Percentiles rank a stretch among this genome's conserved stretches.
These are phyloP conservation scores for Saussurea involucrata DNA, from an alignment of 129 eudicot species.

Conservation along the genomic window DNA sequence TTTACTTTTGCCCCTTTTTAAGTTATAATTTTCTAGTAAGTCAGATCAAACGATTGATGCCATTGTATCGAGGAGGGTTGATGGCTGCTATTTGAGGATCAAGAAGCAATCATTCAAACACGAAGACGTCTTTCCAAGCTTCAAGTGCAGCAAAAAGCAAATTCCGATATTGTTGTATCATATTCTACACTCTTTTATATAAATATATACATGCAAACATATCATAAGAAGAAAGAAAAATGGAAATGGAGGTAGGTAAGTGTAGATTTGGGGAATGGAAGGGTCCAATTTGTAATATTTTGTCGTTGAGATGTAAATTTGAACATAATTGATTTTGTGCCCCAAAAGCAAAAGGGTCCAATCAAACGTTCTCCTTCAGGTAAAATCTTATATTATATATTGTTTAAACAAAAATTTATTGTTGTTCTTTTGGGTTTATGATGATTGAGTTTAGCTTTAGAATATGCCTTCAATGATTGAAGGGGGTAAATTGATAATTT, in stretches of 20 bases:
- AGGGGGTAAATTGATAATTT: conserved; percentile 19
- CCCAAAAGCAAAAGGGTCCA: conserved; percentile 39
- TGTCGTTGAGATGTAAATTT: conserved; percentile 30
- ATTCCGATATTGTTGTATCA: conserved; percentile 32
- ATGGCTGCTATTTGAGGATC: neutral
- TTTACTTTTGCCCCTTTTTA: conserved; percentile 16
- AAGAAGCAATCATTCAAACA: neutral
- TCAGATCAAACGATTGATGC: neutral
- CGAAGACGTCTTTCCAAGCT: neutral
- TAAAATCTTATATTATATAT: neutral
- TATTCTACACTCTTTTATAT: conserved; percentile 26
- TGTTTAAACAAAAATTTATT: neutral
- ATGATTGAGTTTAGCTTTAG: conserved; percentile 26
- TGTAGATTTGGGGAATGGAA: conserved; percentile 30
- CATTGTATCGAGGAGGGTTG: neutral
- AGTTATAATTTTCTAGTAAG: conserved; percentile 17
- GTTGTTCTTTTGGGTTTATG: conserved; percentile 1
- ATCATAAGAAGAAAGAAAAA: conserved; percentile 19
- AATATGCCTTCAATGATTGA: conserved; percentile 42
- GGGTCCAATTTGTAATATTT: conserved; percentile 29
- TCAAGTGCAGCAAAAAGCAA: neutral
- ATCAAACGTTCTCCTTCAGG: conserved; percentile 16
- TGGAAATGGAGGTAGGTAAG: conserved; percentile 30
- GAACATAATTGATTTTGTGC: conserved; percentile 29
- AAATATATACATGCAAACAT: conserved; percentile 29